Evolutionary conservation across 441 rosid genomes (phyloP), one percentile per base, ranked within the genome.

Genomic region (Gossypium schwendimanii): DNA sequence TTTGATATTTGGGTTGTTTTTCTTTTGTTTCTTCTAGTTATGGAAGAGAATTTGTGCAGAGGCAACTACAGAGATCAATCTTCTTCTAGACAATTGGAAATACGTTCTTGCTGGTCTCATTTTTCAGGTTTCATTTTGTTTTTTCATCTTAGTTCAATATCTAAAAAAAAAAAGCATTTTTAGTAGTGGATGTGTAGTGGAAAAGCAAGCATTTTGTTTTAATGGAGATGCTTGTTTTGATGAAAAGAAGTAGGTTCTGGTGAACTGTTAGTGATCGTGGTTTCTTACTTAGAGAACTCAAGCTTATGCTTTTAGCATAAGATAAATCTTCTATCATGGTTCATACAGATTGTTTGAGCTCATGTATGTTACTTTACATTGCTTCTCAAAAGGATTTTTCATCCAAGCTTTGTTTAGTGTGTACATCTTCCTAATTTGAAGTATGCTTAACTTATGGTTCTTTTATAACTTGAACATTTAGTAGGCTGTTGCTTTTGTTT

Each of bases 1-100:
- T 53, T 78, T 79, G 70, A 75, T 80, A 62, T 49, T 41, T 39
- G 58, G 63, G 28, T 72, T 31, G 33, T 31, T 28, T 28, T 15
- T 24, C 57, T 58, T 78, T 53, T 79, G 84, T 72, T 60, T 60
- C 76, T 55, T 79, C 84, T 73, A 96, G 98, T 81, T 93, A 63
- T 93, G 98, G 98, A 96, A 87, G 88, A 87, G 97, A 83, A 71
- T 96, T 64, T 91, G 88, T 80, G 87, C 98, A 41, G 98, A 96
- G 83, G 74, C 79, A 63, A 76, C 82, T 5, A 84, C 96, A 55
- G 97, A 96, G 89, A 85, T 96, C 84, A 87, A 76, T 75, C 92
- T 96, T 11, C 91, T 93, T 45, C 75, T 83, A 6, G 98, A 90
- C 73, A 91, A 90, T 75, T 96, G 98, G 99, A 91, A 85, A 73